phyloP scores from a whole-genome alignment of 2,329 filamentous ascomycete genomes.

The Ceratocystis lukuohia region DNA sequence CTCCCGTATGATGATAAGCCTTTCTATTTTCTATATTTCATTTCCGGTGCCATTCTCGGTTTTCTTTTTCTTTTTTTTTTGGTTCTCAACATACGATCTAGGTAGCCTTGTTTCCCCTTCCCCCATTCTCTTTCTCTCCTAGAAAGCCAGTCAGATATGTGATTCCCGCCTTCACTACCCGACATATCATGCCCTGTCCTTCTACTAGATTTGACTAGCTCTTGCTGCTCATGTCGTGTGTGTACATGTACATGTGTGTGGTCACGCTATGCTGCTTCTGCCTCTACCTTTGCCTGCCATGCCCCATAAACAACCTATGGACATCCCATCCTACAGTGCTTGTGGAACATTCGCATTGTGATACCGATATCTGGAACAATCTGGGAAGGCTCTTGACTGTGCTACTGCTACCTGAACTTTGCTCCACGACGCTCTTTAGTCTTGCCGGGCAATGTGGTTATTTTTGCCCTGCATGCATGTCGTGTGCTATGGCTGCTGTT shows the following conservation, averaged over 20 bases:
- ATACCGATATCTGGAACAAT: neutral
- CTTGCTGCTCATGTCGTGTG: neutral
- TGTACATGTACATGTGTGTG: neutral
- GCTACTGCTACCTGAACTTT: neutral
- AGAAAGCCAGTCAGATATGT: neutral
- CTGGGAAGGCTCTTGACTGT: neutral
- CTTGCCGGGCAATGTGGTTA: neutral
- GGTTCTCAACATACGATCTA: slow-evolving; percentile 10
- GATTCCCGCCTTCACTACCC: neutral
- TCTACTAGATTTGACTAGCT: slow-evolving; percentile 5
- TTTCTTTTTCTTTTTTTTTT: neutral
- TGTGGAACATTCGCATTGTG: slow-evolving; percentile 1
- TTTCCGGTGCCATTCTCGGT: neutral
- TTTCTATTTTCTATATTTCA: neutral
- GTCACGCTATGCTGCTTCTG: neutral
- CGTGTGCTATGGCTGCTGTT: slow-evolving; percentile 7
- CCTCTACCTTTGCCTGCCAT: neutral
- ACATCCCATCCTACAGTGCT: neutral
- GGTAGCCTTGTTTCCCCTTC: slow-evolving; percentile 12
- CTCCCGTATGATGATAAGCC: neutral
- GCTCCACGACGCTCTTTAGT: neutral
- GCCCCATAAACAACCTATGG: neutral
- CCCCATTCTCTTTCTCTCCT: neutral
- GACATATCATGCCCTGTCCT: neutral
- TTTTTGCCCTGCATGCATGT: neutral